Conservation (phyloP, 2,329 filamentous ascomycete genomes). For the Alternaria triticimaculans region DNA sequence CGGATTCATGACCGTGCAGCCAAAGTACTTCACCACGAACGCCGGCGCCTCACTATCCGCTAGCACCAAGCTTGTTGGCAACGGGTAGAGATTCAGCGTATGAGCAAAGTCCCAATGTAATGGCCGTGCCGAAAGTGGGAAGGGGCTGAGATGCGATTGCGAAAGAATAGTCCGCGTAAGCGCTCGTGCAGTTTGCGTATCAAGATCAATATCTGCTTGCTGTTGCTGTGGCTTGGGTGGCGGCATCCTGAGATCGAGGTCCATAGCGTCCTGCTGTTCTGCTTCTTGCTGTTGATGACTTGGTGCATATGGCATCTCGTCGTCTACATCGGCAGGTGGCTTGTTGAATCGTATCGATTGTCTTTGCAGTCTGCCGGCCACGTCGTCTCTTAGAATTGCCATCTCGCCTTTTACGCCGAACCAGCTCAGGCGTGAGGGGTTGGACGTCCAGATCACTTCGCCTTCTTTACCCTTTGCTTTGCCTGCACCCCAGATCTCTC, state of each 20-base stretch:
- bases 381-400: slow-evolving; percentile 84
- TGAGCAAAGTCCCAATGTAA: slow-evolving; percentile 88
- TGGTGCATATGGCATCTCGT: slow-evolving; percentile 28
- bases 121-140: slow-evolving; percentile 78
- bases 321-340: slow-evolving; percentile 47
- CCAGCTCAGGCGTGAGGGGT: slow-evolving; percentile 80
- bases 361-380: slow-evolving; percentile 78
- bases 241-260: slow-evolving; percentile 49
- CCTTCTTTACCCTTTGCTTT: slow-evolving; percentile 61
- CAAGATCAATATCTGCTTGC: slow-evolving; percentile 32
- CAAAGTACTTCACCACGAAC: slow-evolving; percentile 91
- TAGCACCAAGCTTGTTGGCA: slow-evolving; percentile 83
- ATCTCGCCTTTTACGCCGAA: slow-evolving; percentile 91
- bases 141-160: slow-evolving; percentile 87
- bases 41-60: slow-evolving; percentile 81
- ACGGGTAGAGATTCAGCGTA: slow-evolving; percentile 80
- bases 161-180: slow-evolving; percentile 91
- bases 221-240: slow-evolving; percentile 14
- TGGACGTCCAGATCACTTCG: slow-evolving; percentile 85
- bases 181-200: slow-evolving; percentile 66
- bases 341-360: slow-evolving; percentile 74
- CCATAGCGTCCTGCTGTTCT: slow-evolving; percentile 50
- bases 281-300: slow-evolving; percentile 13
- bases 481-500: slow-evolving; percentile 63
- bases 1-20: slow-evolving; percentile 95